A percentile compares a stretch with the other conserved stretches of the same genome.
Conservation (phyloP, 352 stramenopile species). For the Pelagophyceae sp. region DNA sequence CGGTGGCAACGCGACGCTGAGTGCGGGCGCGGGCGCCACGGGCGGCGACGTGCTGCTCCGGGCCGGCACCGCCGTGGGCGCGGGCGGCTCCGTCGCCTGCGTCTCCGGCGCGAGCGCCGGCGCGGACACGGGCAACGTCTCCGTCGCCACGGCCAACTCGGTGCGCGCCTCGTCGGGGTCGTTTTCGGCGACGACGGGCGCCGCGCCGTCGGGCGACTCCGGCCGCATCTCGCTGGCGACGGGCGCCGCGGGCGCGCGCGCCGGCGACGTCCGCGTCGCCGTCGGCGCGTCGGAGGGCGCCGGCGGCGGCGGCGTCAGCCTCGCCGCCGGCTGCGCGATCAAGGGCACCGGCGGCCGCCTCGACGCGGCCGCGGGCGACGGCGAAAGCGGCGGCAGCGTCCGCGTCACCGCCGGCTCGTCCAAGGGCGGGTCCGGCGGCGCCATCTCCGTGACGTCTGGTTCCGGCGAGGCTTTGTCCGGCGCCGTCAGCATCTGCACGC, state of each 20-base stretch:
- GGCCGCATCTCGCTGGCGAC: conserved; percentile 19
- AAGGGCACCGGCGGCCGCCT: not conserved
- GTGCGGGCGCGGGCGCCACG: conserved; percentile 27
- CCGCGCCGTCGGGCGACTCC: conserved; percentile 19
- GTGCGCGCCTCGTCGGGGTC: conserved; percentile 27
- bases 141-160: conserved; percentile 32
- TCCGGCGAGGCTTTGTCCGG: conserved; percentile 27
- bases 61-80: not conserved
- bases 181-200: conserved; percentile 32
- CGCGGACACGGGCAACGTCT: conserved; percentile 7
- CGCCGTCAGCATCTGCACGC: conserved; percentile 29
- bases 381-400: conserved; percentile 10
- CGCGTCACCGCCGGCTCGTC: conserved; percentile 18
- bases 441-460: conserved; percentile 33
- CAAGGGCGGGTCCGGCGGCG: conserved; percentile 31
- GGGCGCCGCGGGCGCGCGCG: conserved; percentile 25
- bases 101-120: not conserved
- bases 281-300: conserved; percentile 11
- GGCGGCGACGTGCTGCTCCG: conserved; percentile 40
- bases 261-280: conserved; percentile 21
- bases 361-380: not conserved
- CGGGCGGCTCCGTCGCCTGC: conserved; percentile 4
- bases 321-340: not conserved
- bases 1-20: not conserved
- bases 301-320: not conserved